Conservation (phyloP, 148 eudicot species). For the Fagopyrum homotropicum region DNA sequence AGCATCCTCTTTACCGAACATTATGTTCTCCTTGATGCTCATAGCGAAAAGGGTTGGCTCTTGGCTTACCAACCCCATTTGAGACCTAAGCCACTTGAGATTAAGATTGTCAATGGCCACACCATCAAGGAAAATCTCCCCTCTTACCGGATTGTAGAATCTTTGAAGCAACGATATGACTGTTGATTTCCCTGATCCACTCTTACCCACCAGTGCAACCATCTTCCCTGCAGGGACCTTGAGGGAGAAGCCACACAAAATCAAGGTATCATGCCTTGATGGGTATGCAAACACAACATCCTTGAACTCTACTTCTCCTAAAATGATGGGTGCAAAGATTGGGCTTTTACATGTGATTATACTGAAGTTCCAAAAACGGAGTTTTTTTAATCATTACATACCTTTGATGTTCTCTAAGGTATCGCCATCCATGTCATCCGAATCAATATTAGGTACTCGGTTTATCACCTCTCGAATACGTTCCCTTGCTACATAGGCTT, state of each 20-base stretch:
- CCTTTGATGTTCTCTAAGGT: constrained; percentile 13
- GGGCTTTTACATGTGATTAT: background rate
- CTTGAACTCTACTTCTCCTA: constrained; percentile 26
- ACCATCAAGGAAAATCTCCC: constrained; percentile 28
- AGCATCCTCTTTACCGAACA: constrained; percentile 35
- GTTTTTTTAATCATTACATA: background rate
- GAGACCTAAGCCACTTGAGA: constrained; percentile 32
- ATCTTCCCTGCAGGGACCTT: too few relatives aligned
- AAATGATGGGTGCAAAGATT: constrained; percentile 7
- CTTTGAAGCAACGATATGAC: constrained; percentile 23
- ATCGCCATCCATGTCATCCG: constrained; percentile 10
- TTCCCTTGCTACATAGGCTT: too few relatives aligned
- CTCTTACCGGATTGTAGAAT: constrained; percentile 27
- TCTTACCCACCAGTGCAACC: too few relatives aligned
- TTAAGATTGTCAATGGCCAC: constrained; percentile 28
- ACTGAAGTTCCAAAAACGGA: too few relatives aligned
- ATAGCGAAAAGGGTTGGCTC: constrained; percentile 32
- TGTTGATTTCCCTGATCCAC: too few relatives aligned
- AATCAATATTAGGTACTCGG: background rate
- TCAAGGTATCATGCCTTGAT: constrained; percentile 25
- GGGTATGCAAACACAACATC: constrained; percentile 28
- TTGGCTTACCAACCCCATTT: constrained; percentile 11
- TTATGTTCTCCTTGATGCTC: constrained; percentile 28
- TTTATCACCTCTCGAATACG: too few relatives aligned
- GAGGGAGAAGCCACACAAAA: background rate